phyloP scores from a whole-genome alignment of 495 filamentous ascomycete species.

The Hypoxylon crocopeplum region DNA sequence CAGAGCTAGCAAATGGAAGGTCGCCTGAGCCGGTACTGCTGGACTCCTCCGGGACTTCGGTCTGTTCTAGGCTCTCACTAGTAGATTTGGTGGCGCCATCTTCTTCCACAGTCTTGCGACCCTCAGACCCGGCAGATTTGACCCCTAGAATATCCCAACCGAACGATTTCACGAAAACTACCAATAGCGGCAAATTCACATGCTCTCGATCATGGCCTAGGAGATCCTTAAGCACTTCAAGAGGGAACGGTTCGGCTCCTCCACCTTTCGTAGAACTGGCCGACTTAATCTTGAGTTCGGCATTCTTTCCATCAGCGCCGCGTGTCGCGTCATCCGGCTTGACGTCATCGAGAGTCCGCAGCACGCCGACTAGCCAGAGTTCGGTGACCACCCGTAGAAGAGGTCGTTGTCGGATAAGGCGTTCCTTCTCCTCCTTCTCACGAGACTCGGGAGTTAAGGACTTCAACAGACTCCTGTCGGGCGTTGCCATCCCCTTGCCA shows the following conservation, averaged over 20 bases:
- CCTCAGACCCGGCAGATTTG: slow-evolving; percentile 70
- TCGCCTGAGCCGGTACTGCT: slow-evolving; percentile 46
- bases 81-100: slow-evolving; percentile 73
- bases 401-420: slow-evolving; percentile 82
- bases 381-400: slow-evolving; percentile 92
- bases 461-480: slow-evolving; percentile 86
- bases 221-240: slow-evolving; percentile 96
- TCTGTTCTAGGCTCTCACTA: slow-evolving; percentile 54
- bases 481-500: slow-evolving; percentile 89
- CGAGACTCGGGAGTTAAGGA: slow-evolving; percentile 76
- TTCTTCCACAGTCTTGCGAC: slow-evolving; percentile 82
- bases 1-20: slow-evolving; percentile 72
- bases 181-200: slow-evolving; percentile 85
- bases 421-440: slow-evolving; percentile 96
- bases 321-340: slow-evolving; percentile 82
- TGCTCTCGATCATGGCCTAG: slow-evolving; percentile 93
- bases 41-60: slow-evolving; percentile 51
- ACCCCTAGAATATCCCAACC: slow-evolving; percentile 93
- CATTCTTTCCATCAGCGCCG: slow-evolving; percentile 58
- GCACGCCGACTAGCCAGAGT: slow-evolving; percentile 89
- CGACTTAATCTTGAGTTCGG: slow-evolving; percentile 60
- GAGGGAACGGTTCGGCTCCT: slow-evolving; percentile 82
- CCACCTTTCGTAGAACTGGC: slow-evolving; percentile 58
- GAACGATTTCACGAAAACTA: slow-evolving; percentile 94
- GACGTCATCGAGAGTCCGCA: slow-evolving; percentile 89